Base-by-base conservation (phyloP, 495 filamentous ascomycete species). In the Neurospora cerealis region DNA sequence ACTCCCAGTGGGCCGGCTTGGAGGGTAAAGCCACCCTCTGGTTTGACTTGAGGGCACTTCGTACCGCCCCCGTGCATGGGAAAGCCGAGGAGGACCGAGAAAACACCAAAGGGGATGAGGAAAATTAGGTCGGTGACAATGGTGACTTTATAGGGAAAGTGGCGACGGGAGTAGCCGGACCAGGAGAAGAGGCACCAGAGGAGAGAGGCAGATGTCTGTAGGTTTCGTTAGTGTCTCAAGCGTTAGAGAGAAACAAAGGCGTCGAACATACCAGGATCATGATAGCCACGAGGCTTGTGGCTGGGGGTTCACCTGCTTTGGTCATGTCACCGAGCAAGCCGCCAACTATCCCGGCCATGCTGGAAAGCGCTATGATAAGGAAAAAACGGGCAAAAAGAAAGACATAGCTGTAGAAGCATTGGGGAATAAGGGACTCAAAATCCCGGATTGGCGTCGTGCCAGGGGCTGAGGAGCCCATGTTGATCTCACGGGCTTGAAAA, bases 321-420 rank as follows among this genome's bases (percentile, higher is more conserved):
- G 93, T 87, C 74, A 96, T 93, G 37, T 89, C 82, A 7, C 89
- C 86, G 78, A 96, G 89, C 84, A 96, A 94, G 79, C 93, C 92
- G 72, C 92, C 87, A 3, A 89, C 89, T 76, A 95, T 89, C 73
- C 93, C 92, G 77, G 96, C 90, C 75, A 93, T 90, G 72, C 88
- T 36, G 3, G 85, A 76, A 95, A 87, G 75, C 96, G 89, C 24
- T 24, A 37, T 71, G 39, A 24, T 24, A 10, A 71, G 39, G 6
- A 71, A 21, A 48, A 60, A 11, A 71, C 44, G 39, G 39, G 44
- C 24, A 71, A 48, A 46, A 34, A 71, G 44, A 71, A 40, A 71
- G 24, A 62, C 54, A 17, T 66, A 66, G 54, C 54, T 66, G 15
- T 66, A 66, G 15, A 66, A 66, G 54, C 28, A 66, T 34, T 34